Base-by-base conservation (phyloP, 176 grass and related monocot genomes). In the Aegilops sharonensis region DNA sequence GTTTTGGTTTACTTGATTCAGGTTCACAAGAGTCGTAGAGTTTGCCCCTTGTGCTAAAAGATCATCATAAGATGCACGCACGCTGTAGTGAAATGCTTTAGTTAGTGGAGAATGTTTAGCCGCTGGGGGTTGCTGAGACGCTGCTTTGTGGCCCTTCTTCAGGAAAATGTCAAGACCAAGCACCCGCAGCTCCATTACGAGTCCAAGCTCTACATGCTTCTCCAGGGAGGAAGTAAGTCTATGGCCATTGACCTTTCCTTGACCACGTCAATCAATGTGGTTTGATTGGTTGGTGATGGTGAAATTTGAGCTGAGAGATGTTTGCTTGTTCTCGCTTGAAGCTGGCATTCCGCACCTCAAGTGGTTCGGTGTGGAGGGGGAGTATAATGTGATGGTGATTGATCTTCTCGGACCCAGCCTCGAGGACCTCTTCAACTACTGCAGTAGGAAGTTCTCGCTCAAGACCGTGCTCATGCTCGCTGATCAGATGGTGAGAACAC, bases 311-410 rank as follows among this genome's bases (percentile, higher is more conserved):
- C n/a, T 67, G 27, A 74, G 27, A 73, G 43, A 68, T 84, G 72
- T 30, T 8, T 79, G 1, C 12, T 3, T 5, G 34, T 66, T 89
- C 72, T 81, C 68, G 40, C 15, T 40, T 73, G 18, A 68, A 95
- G 93, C 88, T 85, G 93, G 93, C 77, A 90, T 95, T 78, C 93
- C 93, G 0, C 93, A 95, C 34, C 48, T 95, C 48, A 95, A 92
- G 73, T 95, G 93, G 90, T 95, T 95, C 25, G 90, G 90, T 5
- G 93, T 92, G 30, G 93, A 95, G 84, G 93, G 93, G 43, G 93
- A 95, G 72, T 90, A 95, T 83, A 95, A 92, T 85, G 85, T 95
- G 80, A 95, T 95, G 93, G 93, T 92, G 72, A 95, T 95, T 56
- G 93, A 95, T 90, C 88, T 95, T 88, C 90, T 95, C 0, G 93